These are phyloP conservation scores for Penicillium argentinense DNA, from an alignment of 495 filamentous ascomycete genomes.

Conservation along the genomic window DNA sequence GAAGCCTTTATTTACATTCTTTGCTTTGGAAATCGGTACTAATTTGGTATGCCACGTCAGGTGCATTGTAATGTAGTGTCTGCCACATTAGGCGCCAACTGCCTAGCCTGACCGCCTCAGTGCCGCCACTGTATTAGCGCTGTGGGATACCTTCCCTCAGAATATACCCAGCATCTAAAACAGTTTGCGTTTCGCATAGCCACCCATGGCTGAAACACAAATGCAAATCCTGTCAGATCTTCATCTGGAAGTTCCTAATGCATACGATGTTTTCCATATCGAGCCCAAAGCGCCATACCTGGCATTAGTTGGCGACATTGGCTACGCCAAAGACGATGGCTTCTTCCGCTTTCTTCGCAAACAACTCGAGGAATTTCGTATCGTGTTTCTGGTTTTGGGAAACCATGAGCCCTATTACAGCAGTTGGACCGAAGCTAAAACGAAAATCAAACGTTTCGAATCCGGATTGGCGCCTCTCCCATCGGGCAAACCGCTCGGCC, in stretches of 20 bases:
- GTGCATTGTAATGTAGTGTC: no score
- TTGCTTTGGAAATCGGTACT: no score
- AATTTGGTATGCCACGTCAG: no score
- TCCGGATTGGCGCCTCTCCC: not conserved
- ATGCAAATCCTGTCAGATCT: slow-evolving; percentile 60
- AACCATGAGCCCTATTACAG: slow-evolving; percentile 58
- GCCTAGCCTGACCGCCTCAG: no score
- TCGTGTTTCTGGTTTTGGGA: slow-evolving; percentile 53
- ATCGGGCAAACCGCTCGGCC: slow-evolving; percentile 13
- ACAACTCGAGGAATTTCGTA: slow-evolving; percentile 45
- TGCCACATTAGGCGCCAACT: no score
- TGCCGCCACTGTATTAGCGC: no score
- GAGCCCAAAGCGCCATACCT: slow-evolving; percentile 47
- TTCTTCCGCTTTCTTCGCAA: slow-evolving; percentile 42
- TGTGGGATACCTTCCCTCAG: no score
- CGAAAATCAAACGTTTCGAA: slow-evolving; percentile 18
- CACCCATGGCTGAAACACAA: not conserved
- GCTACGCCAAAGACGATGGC: slow-evolving; percentile 39
- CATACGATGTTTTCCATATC: slow-evolving; percentile 50
- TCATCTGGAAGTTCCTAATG: slow-evolving; percentile 48
- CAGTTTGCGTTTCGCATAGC: no score
- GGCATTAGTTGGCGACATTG: slow-evolving; percentile 59
- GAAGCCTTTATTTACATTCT: no score
- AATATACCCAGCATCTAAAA: no score
- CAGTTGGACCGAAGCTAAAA: slow-evolving; percentile 33